These are phyloP conservation scores for Rubia occidens DNA, from an alignment of 305 asterid species.

Conservation along the genomic window DNA sequence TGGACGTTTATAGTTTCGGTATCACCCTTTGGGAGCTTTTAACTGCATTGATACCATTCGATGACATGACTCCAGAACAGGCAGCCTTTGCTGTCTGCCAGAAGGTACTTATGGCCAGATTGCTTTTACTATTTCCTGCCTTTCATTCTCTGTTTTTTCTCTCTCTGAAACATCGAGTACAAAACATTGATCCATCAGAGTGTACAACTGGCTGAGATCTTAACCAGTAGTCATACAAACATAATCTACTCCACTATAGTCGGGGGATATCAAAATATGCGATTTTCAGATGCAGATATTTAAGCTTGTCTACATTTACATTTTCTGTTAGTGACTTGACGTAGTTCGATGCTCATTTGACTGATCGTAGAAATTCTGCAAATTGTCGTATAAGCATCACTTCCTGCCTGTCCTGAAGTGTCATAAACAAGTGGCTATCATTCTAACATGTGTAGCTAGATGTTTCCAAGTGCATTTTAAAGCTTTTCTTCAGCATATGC, in stretches of 20 bases:
- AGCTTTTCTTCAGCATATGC: neutral
- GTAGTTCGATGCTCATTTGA: neutral
- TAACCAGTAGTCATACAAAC: neutral
- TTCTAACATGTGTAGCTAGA: neutral
- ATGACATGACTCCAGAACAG: conserved; percentile 89
- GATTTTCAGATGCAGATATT: neutral
- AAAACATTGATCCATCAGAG: neutral
- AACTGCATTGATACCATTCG: conserved; percentile 89
- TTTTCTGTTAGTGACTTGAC: neutral
- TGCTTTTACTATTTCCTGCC: neutral
- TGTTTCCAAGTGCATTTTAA: neutral
- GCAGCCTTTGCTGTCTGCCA: conserved; percentile 99
- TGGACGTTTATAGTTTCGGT: conserved; percentile 84
- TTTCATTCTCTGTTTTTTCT: neutral
- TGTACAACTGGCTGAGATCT: neutral
- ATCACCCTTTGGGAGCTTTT: conserved; percentile 89
- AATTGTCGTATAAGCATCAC: neutral
- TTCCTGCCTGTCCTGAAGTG: too few species aligned
- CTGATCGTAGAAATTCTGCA: neutral
- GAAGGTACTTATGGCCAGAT: conserved; percentile 44
- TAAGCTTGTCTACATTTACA: neutral
- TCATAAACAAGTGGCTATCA: neutral
- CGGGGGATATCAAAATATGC: neutral
- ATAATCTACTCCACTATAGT: neutral
- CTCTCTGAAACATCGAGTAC: too few species aligned